These are phyloP conservation scores for Coleophoma eucalyptorum DNA, from an alignment of 2,329 filamentous ascomycete species.

Conservation along the genomic window DNA sequence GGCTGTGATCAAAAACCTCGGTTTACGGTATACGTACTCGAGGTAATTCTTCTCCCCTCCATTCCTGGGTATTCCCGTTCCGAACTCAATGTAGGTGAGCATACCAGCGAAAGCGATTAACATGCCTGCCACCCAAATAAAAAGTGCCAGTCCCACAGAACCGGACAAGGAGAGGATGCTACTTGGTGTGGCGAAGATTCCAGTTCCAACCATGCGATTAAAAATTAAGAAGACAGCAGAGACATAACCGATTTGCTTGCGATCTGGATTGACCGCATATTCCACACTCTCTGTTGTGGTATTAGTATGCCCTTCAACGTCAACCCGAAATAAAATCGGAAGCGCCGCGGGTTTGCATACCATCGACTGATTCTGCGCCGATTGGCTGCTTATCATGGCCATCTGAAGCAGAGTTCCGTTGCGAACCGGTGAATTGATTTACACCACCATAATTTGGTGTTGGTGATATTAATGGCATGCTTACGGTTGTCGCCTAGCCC, in stretches of 20 bases:
- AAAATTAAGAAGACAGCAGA: constrained; percentile 57
- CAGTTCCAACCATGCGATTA: constrained; percentile 63
- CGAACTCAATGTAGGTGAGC: constrained; percentile 63
- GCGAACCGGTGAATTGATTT: too few species aligned
- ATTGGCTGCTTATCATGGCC: too few species aligned
- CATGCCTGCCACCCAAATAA: constrained; percentile 61
- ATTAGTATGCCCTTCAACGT: background rate
- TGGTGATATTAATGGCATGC: too few species aligned
- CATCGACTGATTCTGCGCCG: too few species aligned
- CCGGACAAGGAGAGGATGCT: constrained; percentile 53
- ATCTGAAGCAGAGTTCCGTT: too few species aligned
- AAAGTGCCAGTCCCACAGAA: constrained; percentile 57
- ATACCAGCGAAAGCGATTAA: constrained; percentile 59
- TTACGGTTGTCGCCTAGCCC: too few species aligned
- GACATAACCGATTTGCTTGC: constrained; percentile 51
- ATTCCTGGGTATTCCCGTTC: constrained; percentile 60
- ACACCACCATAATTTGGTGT: too few species aligned
- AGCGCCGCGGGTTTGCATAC: too few species aligned
- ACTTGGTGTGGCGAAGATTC: constrained; percentile 62
- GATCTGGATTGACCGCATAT: constrained; percentile 11
- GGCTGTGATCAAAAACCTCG: constrained; percentile 56
- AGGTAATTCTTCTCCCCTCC: constrained; percentile 67
- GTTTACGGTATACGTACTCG: constrained; percentile 58
- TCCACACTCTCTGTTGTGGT: background rate
- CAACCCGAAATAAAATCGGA: too few species aligned